Percentiles rank a stretch among this genome's conserved stretches.
phyloP scores from a whole-genome alignment of 805 yeast genomes.

The Kluyveromyces nonfermentans region DNA sequence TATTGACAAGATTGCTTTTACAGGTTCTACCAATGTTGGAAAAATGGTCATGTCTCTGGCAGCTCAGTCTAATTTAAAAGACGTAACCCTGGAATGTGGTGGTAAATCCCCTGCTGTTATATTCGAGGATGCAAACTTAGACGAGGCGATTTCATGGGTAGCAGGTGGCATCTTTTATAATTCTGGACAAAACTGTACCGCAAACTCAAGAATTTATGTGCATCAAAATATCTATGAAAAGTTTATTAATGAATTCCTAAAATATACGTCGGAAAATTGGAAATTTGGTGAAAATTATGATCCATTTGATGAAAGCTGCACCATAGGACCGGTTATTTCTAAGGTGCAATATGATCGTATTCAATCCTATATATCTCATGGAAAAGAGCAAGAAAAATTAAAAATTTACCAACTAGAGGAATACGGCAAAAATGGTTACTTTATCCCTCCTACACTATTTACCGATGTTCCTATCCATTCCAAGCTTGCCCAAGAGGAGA shows the following conservation, averaged over 20 bases:
- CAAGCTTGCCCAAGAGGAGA: constrained; percentile 33
- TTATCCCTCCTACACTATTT: constrained; percentile 36
- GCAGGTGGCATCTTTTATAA: constrained; percentile 43
- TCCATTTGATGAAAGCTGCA: constrained; percentile 32
- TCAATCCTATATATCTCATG: constrained; percentile 35
- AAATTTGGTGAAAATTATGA: constrained; percentile 47
- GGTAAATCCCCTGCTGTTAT: constrained; percentile 39
- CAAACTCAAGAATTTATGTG: constrained; percentile 47
- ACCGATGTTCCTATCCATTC: constrained; percentile 31
- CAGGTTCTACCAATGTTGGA: constrained; percentile 41
- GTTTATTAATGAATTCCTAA: constrained; percentile 33
- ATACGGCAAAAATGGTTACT: constrained; percentile 21
- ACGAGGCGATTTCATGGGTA: constrained; percentile 37
- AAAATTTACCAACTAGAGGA: constrained; percentile 29
- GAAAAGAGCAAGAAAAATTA: constrained; percentile 37
- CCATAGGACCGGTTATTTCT: constrained; percentile 45
- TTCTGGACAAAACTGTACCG: constrained; percentile 52
- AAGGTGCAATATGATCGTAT: constrained; percentile 36
- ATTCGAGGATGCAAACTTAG: constrained; percentile 35
- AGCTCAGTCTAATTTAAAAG: constrained; percentile 31
- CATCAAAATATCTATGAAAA: constrained; percentile 42
- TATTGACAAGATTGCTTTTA: constrained; percentile 39
- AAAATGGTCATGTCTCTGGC: constrained; percentile 31
- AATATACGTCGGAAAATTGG: constrained; percentile 35
- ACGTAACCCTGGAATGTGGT: constrained; percentile 37